Evolutionary conservation across 2,329 filamentous ascomycete species (phyloP), one percentile per base, ranked within the genome.

Genomic region (Fusarium kyushuense): DNA sequence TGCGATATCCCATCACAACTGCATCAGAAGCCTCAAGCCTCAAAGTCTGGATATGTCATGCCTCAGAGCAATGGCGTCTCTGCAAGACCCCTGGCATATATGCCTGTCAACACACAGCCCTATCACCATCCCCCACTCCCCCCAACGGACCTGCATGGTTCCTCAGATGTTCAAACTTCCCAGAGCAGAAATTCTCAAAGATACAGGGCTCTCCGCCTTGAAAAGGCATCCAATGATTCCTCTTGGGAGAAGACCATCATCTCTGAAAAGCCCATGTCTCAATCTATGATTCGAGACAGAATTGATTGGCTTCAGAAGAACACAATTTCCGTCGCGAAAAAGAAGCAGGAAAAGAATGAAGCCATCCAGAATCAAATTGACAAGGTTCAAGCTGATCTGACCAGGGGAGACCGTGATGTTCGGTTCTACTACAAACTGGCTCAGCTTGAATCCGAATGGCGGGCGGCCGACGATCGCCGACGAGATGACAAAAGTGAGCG

Each of bases 291-390:
- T 2, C 74, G 66, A 4, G 74, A 69, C 11, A 77, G 77, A 29
- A 77, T 86, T 16, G 76, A 74, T 13, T 62, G 77, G 6, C 75
- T 86, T 21, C 75, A 82, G 19, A 69, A 54, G 23, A 67, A 71
- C 1, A 78, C 77, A n/a, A 70, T 59, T 11, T 52, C 73, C 0
- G 74, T 81, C 14, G 25, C 69, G 16, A 75, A 81, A 38, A 86
- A 84, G 72, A 80, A 79, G 70, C 73, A 72, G 5, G 64, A 65
- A 1, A 74, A 85, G 27, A 75, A 71, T 5, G 59, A 75, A 0
- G 64, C 72, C 3, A 76, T 84, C 23, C 80, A 81, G 58, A 72
- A 74, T 4, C 84, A 86, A 55, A 69, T 86, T 11, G 81, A 84
- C 54, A 63, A 51, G 13, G 78, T 79, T 0, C 76, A 79, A 35